These are phyloP conservation scores for Cystobasidium sp. DNA, from an alignment of 1,284 basidiomycete genomes.

Conservation along the genomic window DNA sequence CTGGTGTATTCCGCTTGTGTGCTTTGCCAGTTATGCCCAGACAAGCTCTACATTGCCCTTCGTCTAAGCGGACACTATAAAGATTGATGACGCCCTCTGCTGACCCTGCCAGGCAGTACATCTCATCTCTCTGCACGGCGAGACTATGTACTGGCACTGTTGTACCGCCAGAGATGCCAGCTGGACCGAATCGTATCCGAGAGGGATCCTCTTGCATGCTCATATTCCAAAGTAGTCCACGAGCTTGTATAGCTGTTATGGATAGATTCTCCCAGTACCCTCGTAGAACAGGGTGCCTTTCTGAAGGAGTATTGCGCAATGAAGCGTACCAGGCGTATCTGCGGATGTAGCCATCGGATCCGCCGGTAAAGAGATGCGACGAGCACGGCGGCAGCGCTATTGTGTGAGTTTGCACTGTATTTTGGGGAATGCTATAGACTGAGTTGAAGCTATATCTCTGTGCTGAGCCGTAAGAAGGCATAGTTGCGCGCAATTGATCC, in stretches of 20 bases:
- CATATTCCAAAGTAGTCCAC: conserved; percentile 9
- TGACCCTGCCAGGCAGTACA: conserved; percentile 86
- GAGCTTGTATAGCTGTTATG: conserved; percentile 32
- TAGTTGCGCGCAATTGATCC: not conserved
- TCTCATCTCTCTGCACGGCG: conserved; percentile 82
- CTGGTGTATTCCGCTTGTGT: conserved; percentile 65
- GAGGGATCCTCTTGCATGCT: conserved; percentile 32
- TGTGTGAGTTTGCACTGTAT: conserved; percentile 45
- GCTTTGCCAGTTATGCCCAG: conserved; percentile 58
- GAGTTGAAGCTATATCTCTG: conserved; percentile 44
- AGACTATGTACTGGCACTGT: conserved; percentile 81
- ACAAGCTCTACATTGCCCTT: conserved; percentile 76
- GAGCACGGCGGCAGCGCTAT: conserved; percentile 48
- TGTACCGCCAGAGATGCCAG: conserved; percentile 20
- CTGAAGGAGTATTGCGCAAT: conserved; percentile 16
- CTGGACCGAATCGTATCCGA: conserved; percentile 33
- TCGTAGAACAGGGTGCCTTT: conserved; percentile 44
- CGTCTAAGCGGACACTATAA: conserved; percentile 88
- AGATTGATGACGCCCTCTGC: conserved; percentile 86
- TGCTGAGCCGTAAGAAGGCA: conserved; percentile 11
- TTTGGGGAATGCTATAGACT: conserved; percentile 47
- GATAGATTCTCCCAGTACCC: conserved; percentile 52
- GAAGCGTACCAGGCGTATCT: conserved; percentile 48
- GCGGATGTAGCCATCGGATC: conserved; percentile 51
- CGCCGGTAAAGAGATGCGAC: conserved; percentile 50